Conservation (phyloP, 2,329 filamentous ascomycete genomes). For the Bipolaris oryzae region DNA sequence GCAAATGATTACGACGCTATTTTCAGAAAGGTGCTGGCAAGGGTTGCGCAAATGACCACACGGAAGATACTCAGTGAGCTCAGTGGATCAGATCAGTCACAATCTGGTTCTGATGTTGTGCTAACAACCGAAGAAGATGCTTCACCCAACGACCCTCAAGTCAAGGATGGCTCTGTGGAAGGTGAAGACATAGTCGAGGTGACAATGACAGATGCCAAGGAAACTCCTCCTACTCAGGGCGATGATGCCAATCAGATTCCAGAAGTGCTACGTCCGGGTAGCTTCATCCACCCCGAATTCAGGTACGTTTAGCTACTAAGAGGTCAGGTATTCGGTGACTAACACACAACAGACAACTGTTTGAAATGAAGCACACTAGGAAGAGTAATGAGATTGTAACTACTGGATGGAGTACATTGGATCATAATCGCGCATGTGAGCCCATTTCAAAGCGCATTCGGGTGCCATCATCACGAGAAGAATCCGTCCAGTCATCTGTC, state of each 20-base stretch:
- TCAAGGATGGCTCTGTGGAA: constrained; percentile 79
- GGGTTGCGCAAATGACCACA: constrained; percentile 77
- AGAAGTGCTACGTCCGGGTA: constrained; percentile 58
- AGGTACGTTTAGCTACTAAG: constrained; percentile 4
- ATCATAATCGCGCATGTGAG: constrained; percentile 64
- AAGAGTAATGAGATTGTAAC: constrained; percentile 65
- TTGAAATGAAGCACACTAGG: constrained; percentile 73
- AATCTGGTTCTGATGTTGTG: constrained; percentile 70
- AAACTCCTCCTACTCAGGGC: constrained; percentile 36
- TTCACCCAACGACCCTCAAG: constrained; percentile 71
- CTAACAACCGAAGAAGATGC: constrained; percentile 67
- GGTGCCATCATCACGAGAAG: constrained; percentile 37
- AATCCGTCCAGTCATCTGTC: constrained; percentile 43
- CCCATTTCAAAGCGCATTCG: constrained; percentile 57
- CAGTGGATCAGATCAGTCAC: constrained; percentile 51
- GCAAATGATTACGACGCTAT: constrained; percentile 72
- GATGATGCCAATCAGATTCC: constrained; percentile 27
- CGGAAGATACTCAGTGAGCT: constrained; percentile 65
- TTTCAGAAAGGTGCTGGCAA: constrained; percentile 77
- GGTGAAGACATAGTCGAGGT: constrained; percentile 93
- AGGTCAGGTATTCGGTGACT: background rate
- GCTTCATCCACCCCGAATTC: constrained; percentile 69
- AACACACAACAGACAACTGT: constrained; percentile 57
- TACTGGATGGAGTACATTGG: constrained; percentile 70
- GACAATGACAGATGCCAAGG: constrained; percentile 72